Conservation (phyloP, 1,139 yeast species). For the Hansenula sp. region DNA sequence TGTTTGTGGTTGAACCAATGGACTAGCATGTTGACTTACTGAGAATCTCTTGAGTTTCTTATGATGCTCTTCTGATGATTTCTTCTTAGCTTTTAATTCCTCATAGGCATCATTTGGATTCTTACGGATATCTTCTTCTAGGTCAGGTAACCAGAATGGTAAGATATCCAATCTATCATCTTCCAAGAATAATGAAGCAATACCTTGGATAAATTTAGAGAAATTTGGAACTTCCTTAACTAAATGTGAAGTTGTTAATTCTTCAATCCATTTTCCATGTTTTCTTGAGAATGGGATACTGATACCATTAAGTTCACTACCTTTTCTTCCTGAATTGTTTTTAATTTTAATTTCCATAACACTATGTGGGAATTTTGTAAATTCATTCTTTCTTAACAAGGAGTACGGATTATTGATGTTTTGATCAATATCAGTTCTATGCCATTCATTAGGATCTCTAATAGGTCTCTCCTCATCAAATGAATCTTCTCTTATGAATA, state of each 20-base stretch:
- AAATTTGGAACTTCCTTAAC: slow-evolving; percentile 90
- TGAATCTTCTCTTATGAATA: slow-evolving; percentile 86
- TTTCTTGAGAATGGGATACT: slow-evolving; percentile 35
- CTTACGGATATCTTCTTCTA: slow-evolving; percentile 74
- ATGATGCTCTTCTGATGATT: slow-evolving; percentile 41
- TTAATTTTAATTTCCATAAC: slow-evolving; percentile 86
- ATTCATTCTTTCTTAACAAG: slow-evolving; percentile 82
- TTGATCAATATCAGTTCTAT: slow-evolving; percentile 84
- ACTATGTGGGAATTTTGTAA: slow-evolving; percentile 79
- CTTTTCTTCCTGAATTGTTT: slow-evolving; percentile 27
- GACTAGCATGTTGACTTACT: background rate
- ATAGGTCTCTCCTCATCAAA: slow-evolving; percentile 83
- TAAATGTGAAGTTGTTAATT: slow-evolving; percentile 74
- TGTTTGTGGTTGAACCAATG: background rate
- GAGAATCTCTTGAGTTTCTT: slow-evolving; percentile 32
- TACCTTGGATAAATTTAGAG: slow-evolving; percentile 87
- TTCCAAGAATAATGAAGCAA: slow-evolving; percentile 81
- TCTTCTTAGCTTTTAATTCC: slow-evolving; percentile 41
- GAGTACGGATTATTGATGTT: slow-evolving; percentile 64
- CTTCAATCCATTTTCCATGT: slow-evolving; percentile 79
- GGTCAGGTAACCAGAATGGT: slow-evolving; percentile 93
- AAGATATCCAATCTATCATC: slow-evolving; percentile 85
- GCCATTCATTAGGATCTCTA: slow-evolving; percentile 89
- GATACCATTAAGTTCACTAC: slow-evolving; percentile 21
- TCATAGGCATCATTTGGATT: slow-evolving; percentile 74